Evolutionary conservation across 306 rosid species (phyloP).

Genomic region (Cucurbita maxima): DNA sequence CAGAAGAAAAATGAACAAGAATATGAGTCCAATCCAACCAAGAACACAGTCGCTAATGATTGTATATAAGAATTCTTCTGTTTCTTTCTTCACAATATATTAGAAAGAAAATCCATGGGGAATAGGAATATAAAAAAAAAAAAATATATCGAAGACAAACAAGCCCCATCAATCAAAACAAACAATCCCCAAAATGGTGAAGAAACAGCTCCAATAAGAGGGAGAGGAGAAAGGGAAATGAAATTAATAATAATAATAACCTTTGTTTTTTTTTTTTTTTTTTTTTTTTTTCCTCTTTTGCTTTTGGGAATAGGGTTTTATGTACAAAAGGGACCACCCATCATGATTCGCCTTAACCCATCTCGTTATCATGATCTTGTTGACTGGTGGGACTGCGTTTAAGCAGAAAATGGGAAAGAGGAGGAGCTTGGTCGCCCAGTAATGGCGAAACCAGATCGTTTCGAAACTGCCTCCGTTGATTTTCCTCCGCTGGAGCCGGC

Average conservation of each 20-base stretch:
- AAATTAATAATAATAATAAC: neutral
- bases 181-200: neutral
- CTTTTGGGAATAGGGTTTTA: neutral
- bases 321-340: neutral
- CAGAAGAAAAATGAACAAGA: neutral
- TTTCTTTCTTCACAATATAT: neutral
- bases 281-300: neutral
- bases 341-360: neutral
- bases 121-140: neutral
- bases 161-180: neutral
- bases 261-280: neutral
- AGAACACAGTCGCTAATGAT: neutral
- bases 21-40: neutral
- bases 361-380: slow-evolving; percentile 22
- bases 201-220: neutral
- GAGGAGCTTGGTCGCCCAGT: slow-evolving; percentile 24
- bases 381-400: slow-evolving; percentile 21
- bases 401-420: slow-evolving; percentile 28
- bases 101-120: neutral
- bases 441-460: slow-evolving; percentile 27
- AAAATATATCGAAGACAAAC: neutral
- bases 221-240: neutral
- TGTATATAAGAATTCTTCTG: neutral
- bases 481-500: neutral
- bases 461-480: slow-evolving; percentile 3